Conservation (phyloP, 148 eudicot species). For the Chenopodium suecicum region DNA sequence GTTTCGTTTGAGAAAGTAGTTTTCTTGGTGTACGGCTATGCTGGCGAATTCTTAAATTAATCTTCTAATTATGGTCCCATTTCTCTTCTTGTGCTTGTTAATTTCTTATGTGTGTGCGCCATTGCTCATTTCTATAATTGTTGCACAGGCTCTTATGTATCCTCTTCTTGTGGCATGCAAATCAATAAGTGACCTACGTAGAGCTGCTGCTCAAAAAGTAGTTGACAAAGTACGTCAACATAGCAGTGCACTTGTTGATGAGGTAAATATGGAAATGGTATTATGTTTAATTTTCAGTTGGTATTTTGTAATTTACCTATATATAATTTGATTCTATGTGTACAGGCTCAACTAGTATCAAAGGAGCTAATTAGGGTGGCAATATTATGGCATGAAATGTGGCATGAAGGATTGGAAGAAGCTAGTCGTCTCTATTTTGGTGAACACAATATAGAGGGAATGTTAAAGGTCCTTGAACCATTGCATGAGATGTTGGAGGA, state of each 20-base stretch:
- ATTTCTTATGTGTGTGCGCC: neutral
- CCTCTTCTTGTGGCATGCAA: conserved; percentile 99
- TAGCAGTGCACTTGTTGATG: conserved; percentile 87
- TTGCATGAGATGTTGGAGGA: conserved; percentile 90
- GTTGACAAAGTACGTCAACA: conserved; percentile 96
- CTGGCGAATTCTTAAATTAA: neutral
- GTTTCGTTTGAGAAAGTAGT: neutral
- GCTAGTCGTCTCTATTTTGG: conserved; percentile 97
- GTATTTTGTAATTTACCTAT: neutral
- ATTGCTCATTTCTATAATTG: neutral
- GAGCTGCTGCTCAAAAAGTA: conserved; percentile 93
- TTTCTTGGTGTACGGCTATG: neutral
- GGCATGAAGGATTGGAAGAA: conserved; percentile 98
- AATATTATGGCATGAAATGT: conserved; percentile 97
- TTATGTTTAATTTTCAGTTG: neutral
- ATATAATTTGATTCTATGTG: conserved; percentile 4
- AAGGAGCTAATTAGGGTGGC: conserved; percentile 94
- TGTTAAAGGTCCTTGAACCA: conserved; percentile 95
- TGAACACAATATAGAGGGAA: conserved; percentile 85
- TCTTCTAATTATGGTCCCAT: neutral
- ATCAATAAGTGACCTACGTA: conserved; percentile 87
- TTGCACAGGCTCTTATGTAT: conserved; percentile 94
- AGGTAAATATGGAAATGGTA: conserved; percentile 44
- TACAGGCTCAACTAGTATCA: conserved; percentile 96
- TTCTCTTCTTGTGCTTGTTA: neutral